Conservation (phyloP, 148 eudicot species). For the Heliosperma pusillum region DNA sequence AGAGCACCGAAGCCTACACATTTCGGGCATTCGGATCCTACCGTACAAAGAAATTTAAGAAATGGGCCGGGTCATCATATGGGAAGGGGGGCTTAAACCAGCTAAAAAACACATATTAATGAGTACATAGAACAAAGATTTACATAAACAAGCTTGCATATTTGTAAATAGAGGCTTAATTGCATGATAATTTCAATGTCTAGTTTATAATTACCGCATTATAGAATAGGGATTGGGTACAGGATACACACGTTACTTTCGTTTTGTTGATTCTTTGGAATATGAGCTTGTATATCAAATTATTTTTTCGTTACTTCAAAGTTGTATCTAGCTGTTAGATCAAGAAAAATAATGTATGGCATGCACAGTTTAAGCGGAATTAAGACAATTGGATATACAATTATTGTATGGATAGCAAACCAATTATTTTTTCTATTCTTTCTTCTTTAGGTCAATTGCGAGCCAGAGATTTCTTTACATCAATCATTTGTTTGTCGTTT, state of each 20-base stretch:
- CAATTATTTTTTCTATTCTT: no score
- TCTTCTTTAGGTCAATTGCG: no score
- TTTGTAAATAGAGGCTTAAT: slow-evolving; percentile 12
- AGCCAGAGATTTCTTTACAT: no score
- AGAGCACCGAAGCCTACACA: slow-evolving; percentile 41
- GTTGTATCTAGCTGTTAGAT: slow-evolving; percentile 2
- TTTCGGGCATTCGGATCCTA: slow-evolving; percentile 28
- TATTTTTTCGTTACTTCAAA: neutral
- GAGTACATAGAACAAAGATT: neutral
- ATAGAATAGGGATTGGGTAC: neutral
- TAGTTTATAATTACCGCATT: neutral
- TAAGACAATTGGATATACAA: neutral
- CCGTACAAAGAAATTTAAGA: slow-evolving; percentile 27
- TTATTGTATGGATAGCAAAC: no score
- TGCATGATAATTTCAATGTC: neutral
- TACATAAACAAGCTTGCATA: neutral
- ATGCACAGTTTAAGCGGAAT: neutral
- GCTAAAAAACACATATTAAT: neutral
- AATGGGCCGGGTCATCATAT: slow-evolving; percentile 37
- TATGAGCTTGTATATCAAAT: neutral
- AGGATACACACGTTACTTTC: neutral
- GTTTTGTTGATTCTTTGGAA: slow-evolving; percentile 15
- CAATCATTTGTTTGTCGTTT: no score
- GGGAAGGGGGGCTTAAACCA: slow-evolving; percentile 38
- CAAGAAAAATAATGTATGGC: neutral